Evolutionary conservation across 306 rosid species (phyloP).

Genomic region (Vicia faba): DNA sequence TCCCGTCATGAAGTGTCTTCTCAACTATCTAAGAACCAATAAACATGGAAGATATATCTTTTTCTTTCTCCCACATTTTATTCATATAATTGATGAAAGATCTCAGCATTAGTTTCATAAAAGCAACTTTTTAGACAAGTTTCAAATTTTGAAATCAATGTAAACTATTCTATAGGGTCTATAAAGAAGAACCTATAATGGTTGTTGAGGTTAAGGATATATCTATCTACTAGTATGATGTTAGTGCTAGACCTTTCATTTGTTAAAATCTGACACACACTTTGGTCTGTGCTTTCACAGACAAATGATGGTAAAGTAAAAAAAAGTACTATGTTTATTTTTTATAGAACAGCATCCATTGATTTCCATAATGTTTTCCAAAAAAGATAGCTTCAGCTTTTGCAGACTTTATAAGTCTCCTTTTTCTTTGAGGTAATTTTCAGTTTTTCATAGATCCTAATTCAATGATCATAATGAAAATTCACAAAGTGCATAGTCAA

Average conservation of each 20-base stretch:
- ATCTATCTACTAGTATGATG: slow-evolving; percentile 7
- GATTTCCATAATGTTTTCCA: slow-evolving; percentile 47
- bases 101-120: slow-evolving; percentile 34
- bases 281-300: slow-evolving; percentile 73
- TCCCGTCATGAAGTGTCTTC: slow-evolving; percentile 31
- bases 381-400: slow-evolving; percentile 37
- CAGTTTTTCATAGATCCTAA: slow-evolving; percentile 52
- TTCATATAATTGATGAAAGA: slow-evolving; percentile 35
- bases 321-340: slow-evolving; percentile 43
- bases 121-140: slow-evolving; percentile 38
- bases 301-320: slow-evolving; percentile 51
- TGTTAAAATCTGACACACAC: slow-evolving; percentile 50
- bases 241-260: slow-evolving; percentile 46
- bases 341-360: slow-evolving; percentile 44
- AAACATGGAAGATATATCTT: slow-evolving; percentile 38
- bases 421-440: slow-evolving; percentile 43
- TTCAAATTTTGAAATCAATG: slow-evolving; percentile 14
- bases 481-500: slow-evolving; percentile 42
- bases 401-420: slow-evolving; percentile 40
- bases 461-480: slow-evolving; percentile 39
- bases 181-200: slow-evolving; percentile 33
- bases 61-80: slow-evolving; percentile 34
- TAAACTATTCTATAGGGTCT: slow-evolving; percentile 8
- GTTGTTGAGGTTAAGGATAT: slow-evolving; percentile 30
- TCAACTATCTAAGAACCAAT: slow-evolving; percentile 40